Base-by-base conservation (phyloP, 2,329 filamentous ascomycete species). In the Purpureocillium takamizusanense region DNA sequence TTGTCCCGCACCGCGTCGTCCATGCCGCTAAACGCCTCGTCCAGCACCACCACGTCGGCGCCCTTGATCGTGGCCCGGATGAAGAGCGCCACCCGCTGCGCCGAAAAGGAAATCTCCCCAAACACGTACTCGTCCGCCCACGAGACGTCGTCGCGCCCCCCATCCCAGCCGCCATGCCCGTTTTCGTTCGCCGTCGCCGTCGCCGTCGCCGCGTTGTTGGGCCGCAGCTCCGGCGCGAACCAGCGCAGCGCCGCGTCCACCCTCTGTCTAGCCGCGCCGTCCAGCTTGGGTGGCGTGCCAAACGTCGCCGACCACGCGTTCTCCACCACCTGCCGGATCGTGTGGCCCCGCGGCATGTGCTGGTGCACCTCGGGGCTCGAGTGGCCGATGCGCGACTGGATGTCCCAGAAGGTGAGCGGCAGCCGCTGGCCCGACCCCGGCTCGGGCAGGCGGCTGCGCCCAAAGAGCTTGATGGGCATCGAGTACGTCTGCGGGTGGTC, bases 401-500 rank as follows among this genome's bases (percentile, higher is more conserved):
- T 78, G 45, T 97, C 89, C 69, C 94, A 97, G 42, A 95, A 83
- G 0, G 86, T 94, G 27, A 97, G 78, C 0, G 86, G 88, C n/a
- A n/a, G n/a, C 0, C 74, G 73, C 38, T 76, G 58, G 2, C 65
- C 67, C 1, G 76, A 77, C 0, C 83, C 84, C 0, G 76, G 74
- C 39, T 83, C 76, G 0, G 90, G 88, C 0, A 95, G 69, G 15
- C 92, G 78, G 39, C 82, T 83, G 16, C 79, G 78, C 1, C 88
- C 87, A 55, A 98, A 97, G 12, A 95, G 70, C 49, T 77, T 82
- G 43, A 98, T 82, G 1, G 90, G 89, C 17, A 89, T 76, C 0
- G 86, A 86, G 58, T 97, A 98, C 0, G 89, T 81, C 59, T 97
- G 90, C 0, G 92, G 92, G 51, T 98, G 92, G 53, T 98, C 92